These are phyloP conservation scores for Fusarium sp. DNA, from an alignment of 2,329 filamentous ascomycete species.

Conservation along the genomic window DNA sequence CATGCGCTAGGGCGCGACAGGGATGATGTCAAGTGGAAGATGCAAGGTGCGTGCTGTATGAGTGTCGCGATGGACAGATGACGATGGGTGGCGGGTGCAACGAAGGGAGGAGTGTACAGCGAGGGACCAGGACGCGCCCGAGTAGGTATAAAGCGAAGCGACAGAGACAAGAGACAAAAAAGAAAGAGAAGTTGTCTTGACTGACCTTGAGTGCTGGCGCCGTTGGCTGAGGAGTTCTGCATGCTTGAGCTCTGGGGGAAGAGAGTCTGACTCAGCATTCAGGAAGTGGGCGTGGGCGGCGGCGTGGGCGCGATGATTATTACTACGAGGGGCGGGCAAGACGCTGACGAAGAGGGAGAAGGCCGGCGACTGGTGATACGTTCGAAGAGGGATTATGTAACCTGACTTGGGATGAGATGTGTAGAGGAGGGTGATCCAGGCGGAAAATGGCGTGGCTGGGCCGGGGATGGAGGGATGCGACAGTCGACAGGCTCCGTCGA, in stretches of 20 bases:
- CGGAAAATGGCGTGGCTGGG: conserved; percentile 45
- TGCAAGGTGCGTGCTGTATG: conserved; percentile 33
- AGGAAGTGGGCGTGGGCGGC: conserved; percentile 39
- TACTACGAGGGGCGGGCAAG: conserved; percentile 43
- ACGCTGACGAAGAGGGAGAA: conserved; percentile 44
- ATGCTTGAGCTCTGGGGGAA: conserved; percentile 44
- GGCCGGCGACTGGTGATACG: conserved; percentile 38
- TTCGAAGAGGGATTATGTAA: conserved; percentile 44
- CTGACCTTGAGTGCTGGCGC: conserved; percentile 48
- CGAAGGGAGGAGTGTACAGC: conserved; percentile 15
- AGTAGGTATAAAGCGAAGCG: conserved; percentile 22
- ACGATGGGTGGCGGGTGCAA: conserved; percentile 2
- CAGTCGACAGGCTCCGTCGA: conserved; percentile 2
- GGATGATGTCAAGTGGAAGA: conserved; percentile 35
- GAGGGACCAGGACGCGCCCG: conserved; percentile 21
- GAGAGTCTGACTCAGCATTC: conserved; percentile 49
- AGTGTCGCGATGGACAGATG: conserved; percentile 31
- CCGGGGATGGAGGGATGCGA: conserved; percentile 24
- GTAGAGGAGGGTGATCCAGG: conserved; percentile 36
- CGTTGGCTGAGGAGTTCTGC: conserved; percentile 47
- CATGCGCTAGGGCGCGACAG: conserved; percentile 37
- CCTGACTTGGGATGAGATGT: conserved; percentile 18
- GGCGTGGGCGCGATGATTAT: conserved; percentile 43
- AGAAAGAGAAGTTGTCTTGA: conserved; percentile 35
- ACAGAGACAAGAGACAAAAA: conserved; percentile 7